Percentiles rank a stretch among this genome's conserved stretches.
These are phyloP conservation scores for Peronosclerospora sorghi DNA, from an alignment of 352 stramenopile species.

Conservation along the genomic window DNA sequence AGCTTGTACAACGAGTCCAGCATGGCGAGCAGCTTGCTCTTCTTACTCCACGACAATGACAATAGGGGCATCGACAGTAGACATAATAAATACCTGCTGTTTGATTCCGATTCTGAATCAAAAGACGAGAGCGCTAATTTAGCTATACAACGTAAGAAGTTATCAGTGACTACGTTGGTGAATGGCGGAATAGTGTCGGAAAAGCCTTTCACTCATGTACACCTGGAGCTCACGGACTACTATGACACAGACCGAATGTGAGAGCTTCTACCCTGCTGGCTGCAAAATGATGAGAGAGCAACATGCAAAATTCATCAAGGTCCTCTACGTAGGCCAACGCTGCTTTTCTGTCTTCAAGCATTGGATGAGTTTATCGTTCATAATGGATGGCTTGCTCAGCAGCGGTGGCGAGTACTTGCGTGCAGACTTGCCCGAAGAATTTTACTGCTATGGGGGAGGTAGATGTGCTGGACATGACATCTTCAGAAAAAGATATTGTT, in stretches of 20 bases:
- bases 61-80: constrained; percentile 8
- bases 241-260: constrained; percentile 54
- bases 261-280: constrained; percentile 55
- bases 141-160: constrained; percentile 3
- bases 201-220: constrained; percentile 2
- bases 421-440: constrained; percentile 46
- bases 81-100: constrained; percentile 5
- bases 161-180: constrained; percentile 23
- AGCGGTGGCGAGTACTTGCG: constrained; percentile 30
- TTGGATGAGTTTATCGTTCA: constrained; percentile 61
- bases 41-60: constrained; percentile 20
- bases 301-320: constrained; percentile 36
- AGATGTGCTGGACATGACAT: constrained; percentile 16
- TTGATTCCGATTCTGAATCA: constrained; percentile 10
- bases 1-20: constrained; percentile 33
- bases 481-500: constrained; percentile 22
- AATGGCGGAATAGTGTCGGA: constrained; percentile 18
- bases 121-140: constrained; percentile 4
- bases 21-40: constrained; percentile 43
- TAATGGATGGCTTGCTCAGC: constrained; percentile 17
- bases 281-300: constrained; percentile 12
- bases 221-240: constrained; percentile 54
- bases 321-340: constrained; percentile 31
- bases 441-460: constrained; percentile 42
- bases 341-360: constrained; percentile 65